Evolutionary conservation across 2,329 filamentous ascomycete genomes (phyloP), one percentile per base, ranked within the genome.

Genomic region (Xylariaceae sp.): DNA sequence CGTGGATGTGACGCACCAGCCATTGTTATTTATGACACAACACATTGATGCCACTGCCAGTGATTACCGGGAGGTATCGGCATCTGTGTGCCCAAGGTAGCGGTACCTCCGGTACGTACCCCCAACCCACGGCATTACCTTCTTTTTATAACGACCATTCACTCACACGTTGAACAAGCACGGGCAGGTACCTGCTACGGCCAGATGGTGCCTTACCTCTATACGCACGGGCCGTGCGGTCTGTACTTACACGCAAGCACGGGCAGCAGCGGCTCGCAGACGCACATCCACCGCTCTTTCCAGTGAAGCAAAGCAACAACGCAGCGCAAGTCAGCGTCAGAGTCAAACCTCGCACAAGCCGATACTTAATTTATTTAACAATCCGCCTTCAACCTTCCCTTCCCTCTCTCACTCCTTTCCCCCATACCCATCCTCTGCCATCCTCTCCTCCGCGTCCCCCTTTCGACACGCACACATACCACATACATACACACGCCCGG

Each of bases 261-360:
- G 47, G 21, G 47, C 41, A 53, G 46, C 30, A 51, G 41, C 37
- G 42, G 29, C 42, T 32, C 30, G 18, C 49, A 47, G 37, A 48
- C 45, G 45, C 55, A 53, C 53, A 60, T 57, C 61, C 59, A 63
- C 61, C 61, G 65, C 65, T 63, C 63, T 67, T 67, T 66, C 65
- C 59, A 56, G 49, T 51, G 52, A 8, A 51, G 42, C 39, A 55
- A 46, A 47, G 44, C 50, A 53, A 46, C 51, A 55, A 49, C 53
- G n/a, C n/a, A n/a, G n/a, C 39, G 53, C 53, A 49, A 51, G 49
- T 53, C 46, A 54, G 41, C 44, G 47, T 47, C 39, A 32, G 37
- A 47, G 41, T 51, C 55, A 54, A 49, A 49, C 55, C 55, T 56
- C 45, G 43, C 54, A 59, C 53, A 60, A 47, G 43, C 49, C 43